Conservation (phyloP, 2,329 filamentous ascomycete genomes). For the Phialophora expanda region DNA sequence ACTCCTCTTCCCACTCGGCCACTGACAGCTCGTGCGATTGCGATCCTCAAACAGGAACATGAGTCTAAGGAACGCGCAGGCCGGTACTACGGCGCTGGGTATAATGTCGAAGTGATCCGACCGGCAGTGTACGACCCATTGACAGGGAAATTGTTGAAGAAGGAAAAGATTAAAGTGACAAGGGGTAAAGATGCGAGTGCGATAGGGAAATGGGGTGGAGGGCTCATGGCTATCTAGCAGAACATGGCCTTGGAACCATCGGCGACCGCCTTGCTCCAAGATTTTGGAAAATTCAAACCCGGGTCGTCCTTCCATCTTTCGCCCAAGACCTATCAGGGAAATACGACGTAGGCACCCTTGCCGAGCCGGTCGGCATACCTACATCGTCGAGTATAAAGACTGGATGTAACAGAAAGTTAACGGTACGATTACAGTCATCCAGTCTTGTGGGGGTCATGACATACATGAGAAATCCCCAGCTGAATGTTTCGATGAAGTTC, state of each 20-base stretch:
- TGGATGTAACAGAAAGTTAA: not conserved
- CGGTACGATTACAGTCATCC: not conserved
- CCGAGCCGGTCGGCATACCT: not conserved
- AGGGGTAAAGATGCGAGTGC: not conserved
- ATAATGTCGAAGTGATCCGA: constrained; percentile 13
- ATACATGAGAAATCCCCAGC: not conserved
- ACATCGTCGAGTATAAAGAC: not conserved
- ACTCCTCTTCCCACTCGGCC: constrained; percentile 13
- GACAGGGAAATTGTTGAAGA: constrained; percentile 18
- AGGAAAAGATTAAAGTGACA: constrained; percentile 17
- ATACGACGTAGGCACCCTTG: not conserved
- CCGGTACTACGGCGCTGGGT: constrained; percentile 7
- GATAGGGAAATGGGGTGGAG: not conserved
- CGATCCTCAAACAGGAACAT: constrained; percentile 8
- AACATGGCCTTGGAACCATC: not conserved
- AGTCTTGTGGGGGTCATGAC: not conserved
- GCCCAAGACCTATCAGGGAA: not conserved
- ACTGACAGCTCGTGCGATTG: constrained; percentile 3
- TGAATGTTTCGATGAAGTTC: not conserved
- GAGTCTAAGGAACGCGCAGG: constrained; percentile 18
- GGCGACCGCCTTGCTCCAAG: not conserved
- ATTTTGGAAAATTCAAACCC: not conserved
- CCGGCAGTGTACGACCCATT: constrained; percentile 16
- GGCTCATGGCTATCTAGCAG: not conserved
- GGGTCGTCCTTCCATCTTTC: not conserved